Base-by-base conservation (phyloP, 495 filamentous ascomycete genomes). In the Neurospora sp. region DNA sequence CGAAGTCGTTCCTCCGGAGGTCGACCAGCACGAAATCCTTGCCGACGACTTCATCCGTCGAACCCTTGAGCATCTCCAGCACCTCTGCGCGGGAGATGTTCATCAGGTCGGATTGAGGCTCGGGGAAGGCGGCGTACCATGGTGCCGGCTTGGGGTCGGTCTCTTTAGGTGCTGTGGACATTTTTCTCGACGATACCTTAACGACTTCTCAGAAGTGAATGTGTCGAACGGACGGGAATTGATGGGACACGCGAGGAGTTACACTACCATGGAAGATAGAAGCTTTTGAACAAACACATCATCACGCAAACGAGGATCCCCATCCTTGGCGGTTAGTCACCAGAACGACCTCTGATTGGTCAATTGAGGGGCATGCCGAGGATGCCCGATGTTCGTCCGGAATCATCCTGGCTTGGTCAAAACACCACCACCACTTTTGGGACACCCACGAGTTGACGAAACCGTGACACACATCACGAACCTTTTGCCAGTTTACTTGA, bases 11-110 rank as follows among this genome's bases (percentile, higher is more conserved):
- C 11, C 90, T 82, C 9, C 91, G 84, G 39, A 93, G 75, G 76
- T 92, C 90, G 16, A 92, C 86, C 16, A 93, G 82, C 2, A 92
- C 74, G 75, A 88, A 92, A 73, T 88, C 84, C 1, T 85, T 86
- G 1, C 82, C 71, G 11, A 62, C 5, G n/a, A 73, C 70, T 5
- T 70, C 46, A 12, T 71, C 44, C 1, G 54, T 66, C 8, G 71
- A 39, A 2, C 71, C 23, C 41, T 75, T 77, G 35, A 83, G 72
- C 72, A 78, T 74, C 1, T 49, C 42, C 31, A 81, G 71, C 5
- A 81, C 81, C 20, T 82, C 74, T 3, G 77, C 80, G 5, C 77
- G 75, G 10, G 78, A 74, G 37, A 83, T 79, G 71, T 71, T 76
- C 40, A 35, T 79, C 5, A 73, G 71, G 44, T 77, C 70, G 0